These are phyloP conservation scores for Beverwykella pulmonaria DNA, from an alignment of 495 filamentous ascomycete species.

Conservation along the genomic window DNA sequence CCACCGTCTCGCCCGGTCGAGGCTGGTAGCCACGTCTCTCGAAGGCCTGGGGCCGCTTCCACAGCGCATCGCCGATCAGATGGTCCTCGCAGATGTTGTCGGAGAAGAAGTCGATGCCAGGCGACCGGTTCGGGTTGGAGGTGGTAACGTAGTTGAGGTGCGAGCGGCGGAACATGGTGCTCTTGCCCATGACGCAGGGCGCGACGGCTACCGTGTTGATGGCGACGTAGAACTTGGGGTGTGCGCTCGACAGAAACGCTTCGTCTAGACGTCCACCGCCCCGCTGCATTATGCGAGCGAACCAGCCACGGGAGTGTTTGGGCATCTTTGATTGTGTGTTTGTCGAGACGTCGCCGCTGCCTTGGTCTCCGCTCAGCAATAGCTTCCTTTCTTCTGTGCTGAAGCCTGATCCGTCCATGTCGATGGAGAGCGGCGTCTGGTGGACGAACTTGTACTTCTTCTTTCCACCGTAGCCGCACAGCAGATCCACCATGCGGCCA, in stretches of 20 bases:
- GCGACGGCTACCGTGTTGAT: slow-evolving; percentile 92
- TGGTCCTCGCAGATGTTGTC: slow-evolving; percentile 98
- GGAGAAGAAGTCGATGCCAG: slow-evolving; percentile 89
- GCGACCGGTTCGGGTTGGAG: slow-evolving; percentile 49
- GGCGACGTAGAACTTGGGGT: slow-evolving; percentile 97
- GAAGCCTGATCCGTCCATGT: slow-evolving; percentile 56
- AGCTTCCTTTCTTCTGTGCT: slow-evolving; percentile 26
- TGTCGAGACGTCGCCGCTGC: slow-evolving; percentile 36
- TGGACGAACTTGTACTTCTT: slow-evolving; percentile 91
- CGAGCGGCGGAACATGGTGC: slow-evolving; percentile 94
- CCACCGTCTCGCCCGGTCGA: slow-evolving; percentile 45
- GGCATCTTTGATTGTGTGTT: slow-evolving; percentile 25
- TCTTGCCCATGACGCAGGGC: slow-evolving; percentile 94
- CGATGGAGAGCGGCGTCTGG: slow-evolving; percentile 84
- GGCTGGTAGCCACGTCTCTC: slow-evolving; percentile 39
- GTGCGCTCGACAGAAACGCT: slow-evolving; percentile 87
- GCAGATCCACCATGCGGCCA: slow-evolving; percentile 81
- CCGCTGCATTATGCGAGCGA: slow-evolving; percentile 43
- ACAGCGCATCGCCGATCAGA: slow-evolving; percentile 88
- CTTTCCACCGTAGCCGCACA: slow-evolving; percentile 65
- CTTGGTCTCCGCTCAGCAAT: slow-evolving; percentile 17
- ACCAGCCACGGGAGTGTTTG: slow-evolving; percentile 21
- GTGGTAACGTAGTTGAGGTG: slow-evolving; percentile 81
- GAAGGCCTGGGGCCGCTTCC: slow-evolving; percentile 56
- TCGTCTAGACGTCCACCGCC: slow-evolving; percentile 90